Percentiles rank a stretch among this genome's conserved stretches.
Conservation (phyloP, 805 yeast genomes). For the Yarrowia deformans region DNA sequence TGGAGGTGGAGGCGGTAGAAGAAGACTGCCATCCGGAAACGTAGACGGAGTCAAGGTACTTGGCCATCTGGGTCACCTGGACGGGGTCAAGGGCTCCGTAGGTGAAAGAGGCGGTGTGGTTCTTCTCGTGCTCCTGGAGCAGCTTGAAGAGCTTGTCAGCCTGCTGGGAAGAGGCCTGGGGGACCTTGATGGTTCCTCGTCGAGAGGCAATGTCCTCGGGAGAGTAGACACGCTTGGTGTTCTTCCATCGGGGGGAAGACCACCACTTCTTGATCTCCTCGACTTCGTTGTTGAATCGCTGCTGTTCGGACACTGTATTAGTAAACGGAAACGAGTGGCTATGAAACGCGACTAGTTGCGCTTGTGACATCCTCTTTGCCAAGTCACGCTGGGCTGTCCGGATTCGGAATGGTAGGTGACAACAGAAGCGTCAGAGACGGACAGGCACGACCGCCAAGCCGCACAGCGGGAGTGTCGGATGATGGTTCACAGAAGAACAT, state of each 20-base stretch:
- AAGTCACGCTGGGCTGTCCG: no score
- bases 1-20: constrained; percentile 95
- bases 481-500: no score
- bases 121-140: constrained; percentile 71
- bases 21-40: constrained; percentile 99
- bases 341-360: no score
- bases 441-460: background rate
- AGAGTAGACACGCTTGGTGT: constrained; percentile 85
- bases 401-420: no score
- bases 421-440: no score
- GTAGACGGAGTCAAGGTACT: constrained; percentile 88
- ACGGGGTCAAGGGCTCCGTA: constrained; percentile 97
- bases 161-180: constrained; percentile 78
- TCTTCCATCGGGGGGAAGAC: constrained; percentile 89
- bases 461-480: background rate
- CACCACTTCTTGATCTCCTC: constrained; percentile 86
- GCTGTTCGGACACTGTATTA: constrained; percentile 59
- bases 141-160: constrained; percentile 81
- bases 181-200: constrained; percentile 78
- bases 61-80: constrained; percentile 96
- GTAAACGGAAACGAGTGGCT: background rate
- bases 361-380: no score
- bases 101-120: constrained; percentile 82
- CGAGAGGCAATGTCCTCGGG: constrained; percentile 89
- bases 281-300: constrained; percentile 69